Base-by-base conservation (phyloP, 139 green algal genomes). In the Gonium pectorale region DNA sequence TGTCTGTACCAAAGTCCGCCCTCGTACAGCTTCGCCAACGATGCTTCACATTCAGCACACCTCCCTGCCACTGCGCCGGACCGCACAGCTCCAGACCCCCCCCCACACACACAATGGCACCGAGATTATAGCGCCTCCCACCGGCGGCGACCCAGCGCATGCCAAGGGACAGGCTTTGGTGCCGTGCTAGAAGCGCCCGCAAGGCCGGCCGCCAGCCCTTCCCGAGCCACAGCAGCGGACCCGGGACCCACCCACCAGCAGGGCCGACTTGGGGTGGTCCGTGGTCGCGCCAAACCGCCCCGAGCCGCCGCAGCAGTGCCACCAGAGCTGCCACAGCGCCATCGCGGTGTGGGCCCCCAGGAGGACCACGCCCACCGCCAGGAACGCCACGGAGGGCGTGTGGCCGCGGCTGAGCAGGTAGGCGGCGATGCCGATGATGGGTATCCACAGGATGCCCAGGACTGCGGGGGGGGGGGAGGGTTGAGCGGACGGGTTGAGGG, bases 201-300 rank as follows among this genome's bases (percentile, higher is more conserved):
- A n/a, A n/a, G n/a, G n/a, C n/a, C n/a, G n/a, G 3, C 60, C 11
- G 60, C 29, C 27, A 63, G 54, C 15, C 54, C 9, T 19, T 7
- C 5, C 54, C 8, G 54, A 26, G 21, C 54, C 54, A 63, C 54
- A 63, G 15, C 9, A 4, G 17, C 9, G 62, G 27, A 27, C 56
- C 2, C 26, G 26, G 31, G 3, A 64, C 31, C 56, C 31, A 46
- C 73, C 29, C 56, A 81, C 73, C 73, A 81, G 54, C 29, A 81
- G 56, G 5, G 73, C 73, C 0, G 54, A 70, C 56, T 81, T 81
- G 38, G 73, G 73, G 56, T 69, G 41, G 40, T 79, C 70, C 15
- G 38, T 56, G 38, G 68, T 17, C 49, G 13, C n/a, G n/a, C n/a
- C n/a, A 31, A 9, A 19, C 7, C 62, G 2, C 22, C n/a, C 3